phyloP scores from a whole-genome alignment of 352 stramenopile genomes.

The Hyaloperonospora brassicae region DNA sequence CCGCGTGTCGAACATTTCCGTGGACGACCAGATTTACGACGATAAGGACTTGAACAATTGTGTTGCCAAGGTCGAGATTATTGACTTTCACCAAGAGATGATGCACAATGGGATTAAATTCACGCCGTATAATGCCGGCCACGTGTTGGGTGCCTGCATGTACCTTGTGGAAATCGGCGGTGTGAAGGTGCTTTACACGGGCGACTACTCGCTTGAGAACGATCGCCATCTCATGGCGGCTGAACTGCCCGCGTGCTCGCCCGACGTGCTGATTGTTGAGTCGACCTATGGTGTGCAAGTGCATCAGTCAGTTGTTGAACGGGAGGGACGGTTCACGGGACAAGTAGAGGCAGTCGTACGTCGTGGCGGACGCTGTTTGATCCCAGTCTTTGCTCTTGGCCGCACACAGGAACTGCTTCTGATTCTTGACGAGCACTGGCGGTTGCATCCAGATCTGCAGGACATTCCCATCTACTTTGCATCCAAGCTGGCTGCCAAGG shows the following conservation, averaged over 20 bases:
- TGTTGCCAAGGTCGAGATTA: conserved; percentile 96
- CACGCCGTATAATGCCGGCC: conserved; percentile 97
- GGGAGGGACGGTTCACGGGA: conserved; percentile 94
- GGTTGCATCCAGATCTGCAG: conserved; percentile 89
- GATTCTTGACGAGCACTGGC: conserved; percentile 99
- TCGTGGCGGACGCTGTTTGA: conserved; percentile 94
- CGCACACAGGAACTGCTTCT: conserved; percentile 97
- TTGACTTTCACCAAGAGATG: conserved; percentile 97
- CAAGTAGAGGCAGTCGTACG: conserved; percentile 94
- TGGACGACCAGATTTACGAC: conserved; percentile 90
- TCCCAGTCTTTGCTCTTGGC: conserved; percentile 97
- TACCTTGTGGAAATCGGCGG: conserved; percentile 98
- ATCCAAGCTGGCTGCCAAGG: conserved; percentile 93
- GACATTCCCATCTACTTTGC: conserved; percentile 98
- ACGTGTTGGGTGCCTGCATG: conserved; percentile 99
- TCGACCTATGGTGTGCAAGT: conserved; percentile 97
- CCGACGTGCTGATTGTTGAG: conserved; percentile 99
- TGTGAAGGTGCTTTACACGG: conserved; percentile 96
- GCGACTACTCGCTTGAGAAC: conserved; percentile 97
- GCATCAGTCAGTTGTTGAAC: conserved; percentile 92
- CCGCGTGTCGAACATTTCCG: conserved; percentile 90
- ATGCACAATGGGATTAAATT: conserved; percentile 97
- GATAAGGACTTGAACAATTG: conserved; percentile 95
- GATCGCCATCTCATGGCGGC: conserved; percentile 96
- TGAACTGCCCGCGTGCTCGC: conserved; percentile 74